A percentile compares a stretch with the other conserved stretches of the same genome.
Conservation (phyloP, 345 rosid genomes). For the Garcia nutans region DNA sequence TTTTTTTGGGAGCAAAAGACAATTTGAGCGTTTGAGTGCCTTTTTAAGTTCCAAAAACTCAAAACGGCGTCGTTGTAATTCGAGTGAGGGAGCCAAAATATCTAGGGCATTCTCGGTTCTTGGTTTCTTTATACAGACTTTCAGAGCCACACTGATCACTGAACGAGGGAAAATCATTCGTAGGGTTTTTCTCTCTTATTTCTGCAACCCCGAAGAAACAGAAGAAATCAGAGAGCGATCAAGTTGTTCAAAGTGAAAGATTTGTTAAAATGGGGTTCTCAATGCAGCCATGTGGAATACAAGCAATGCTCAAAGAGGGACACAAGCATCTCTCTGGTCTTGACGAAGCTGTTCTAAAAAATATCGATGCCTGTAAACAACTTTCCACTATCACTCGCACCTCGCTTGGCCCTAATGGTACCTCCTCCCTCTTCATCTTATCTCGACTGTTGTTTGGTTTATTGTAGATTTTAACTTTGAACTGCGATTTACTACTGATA, state of each 20-base stretch:
- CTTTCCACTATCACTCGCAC: slow-evolving; percentile 96
- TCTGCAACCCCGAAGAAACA: background rate
- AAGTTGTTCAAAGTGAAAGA: background rate
- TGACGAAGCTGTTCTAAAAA: slow-evolving; percentile 91
- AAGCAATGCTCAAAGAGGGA: slow-evolving; percentile 94
- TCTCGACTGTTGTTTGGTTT: background rate
- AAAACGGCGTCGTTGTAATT: background rate
- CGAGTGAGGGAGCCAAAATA: background rate
- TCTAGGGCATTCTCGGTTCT: slow-evolving; percentile 15
- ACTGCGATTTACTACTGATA: background rate
- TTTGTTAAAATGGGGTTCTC: slow-evolving; percentile 55
- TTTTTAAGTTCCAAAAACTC: too few species aligned
- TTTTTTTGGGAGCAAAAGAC: too few species aligned
- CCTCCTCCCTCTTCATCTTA: background rate
- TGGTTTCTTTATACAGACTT: background rate
- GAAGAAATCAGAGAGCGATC: background rate
- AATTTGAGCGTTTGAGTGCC: too few species aligned
- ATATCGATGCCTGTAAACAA: slow-evolving; percentile 98
- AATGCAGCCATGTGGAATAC: slow-evolving; percentile 93
- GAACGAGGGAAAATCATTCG: background rate
- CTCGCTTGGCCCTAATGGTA: slow-evolving; percentile 96
- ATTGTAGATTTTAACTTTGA: background rate
- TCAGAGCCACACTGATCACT: background rate
- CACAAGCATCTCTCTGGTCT: slow-evolving; percentile 94
- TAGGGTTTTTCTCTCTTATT: background rate